These are phyloP conservation scores for Alternaria gaisen DNA, from an alignment of 2,329 filamentous ascomycete species.

Conservation along the genomic window DNA sequence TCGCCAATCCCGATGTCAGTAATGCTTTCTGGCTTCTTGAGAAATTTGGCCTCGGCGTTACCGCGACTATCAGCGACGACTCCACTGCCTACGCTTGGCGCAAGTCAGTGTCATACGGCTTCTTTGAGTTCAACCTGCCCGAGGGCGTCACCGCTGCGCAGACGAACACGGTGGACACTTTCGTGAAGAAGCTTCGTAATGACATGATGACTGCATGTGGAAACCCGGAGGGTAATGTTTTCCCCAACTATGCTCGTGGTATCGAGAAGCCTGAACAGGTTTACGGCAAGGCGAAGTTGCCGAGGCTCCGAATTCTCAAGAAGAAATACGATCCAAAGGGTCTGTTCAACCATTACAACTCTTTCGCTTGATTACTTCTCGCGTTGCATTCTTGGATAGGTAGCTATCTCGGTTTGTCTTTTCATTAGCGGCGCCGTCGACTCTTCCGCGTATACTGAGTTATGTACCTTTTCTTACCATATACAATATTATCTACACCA, in stretches of 20 bases:
- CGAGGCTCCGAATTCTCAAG: slow-evolving; percentile 42
- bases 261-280: slow-evolving; percentile 34
- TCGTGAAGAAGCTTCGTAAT: background rate
- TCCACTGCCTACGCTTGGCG: slow-evolving; percentile 39
- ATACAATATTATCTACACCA: background rate
- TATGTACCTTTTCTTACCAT: background rate
- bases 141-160: background rate
- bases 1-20: background rate
- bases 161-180: background rate
- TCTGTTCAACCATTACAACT: background rate
- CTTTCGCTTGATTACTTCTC: background rate
- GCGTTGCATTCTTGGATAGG: background rate
- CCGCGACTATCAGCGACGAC: slow-evolving; percentile 8
- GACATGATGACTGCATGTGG: background rate
- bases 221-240: slow-evolving; percentile 23
- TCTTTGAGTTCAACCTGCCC: slow-evolving; percentile 19
- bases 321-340: slow-evolving; percentile 40
- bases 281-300: slow-evolving; percentile 43
- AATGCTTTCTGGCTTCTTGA: background rate
- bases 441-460: background rate
- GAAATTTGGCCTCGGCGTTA: slow-evolving; percentile 2
- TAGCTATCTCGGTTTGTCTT: background rate
- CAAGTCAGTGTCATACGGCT: slow-evolving; percentile 18
- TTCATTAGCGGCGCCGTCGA: background rate
- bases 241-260: slow-evolving; percentile 44